A percentile compares a stretch with the other conserved stretches of the same genome.
Conservation (phyloP, 345 rosid species). For the Pelargonium nanum region DNA sequence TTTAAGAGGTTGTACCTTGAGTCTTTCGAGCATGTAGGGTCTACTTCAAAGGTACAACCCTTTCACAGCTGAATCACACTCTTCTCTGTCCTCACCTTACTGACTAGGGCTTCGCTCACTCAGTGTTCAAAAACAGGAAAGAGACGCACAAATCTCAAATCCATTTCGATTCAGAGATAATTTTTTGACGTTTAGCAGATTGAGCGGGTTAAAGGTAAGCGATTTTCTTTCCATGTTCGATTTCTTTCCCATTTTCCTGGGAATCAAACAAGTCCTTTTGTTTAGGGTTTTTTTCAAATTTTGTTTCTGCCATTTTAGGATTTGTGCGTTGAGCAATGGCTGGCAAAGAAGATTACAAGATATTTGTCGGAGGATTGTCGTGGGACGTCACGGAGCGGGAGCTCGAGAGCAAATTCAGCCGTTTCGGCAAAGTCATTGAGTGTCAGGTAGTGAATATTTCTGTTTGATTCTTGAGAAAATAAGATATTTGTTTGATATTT, state of each 20-base stretch:
- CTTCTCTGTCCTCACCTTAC: no score
- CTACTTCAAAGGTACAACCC: no score
- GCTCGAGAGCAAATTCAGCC: conserved; percentile 68
- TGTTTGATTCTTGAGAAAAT: background rate
- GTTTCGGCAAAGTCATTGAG: conserved; percentile 77
- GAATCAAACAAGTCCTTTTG: no score
- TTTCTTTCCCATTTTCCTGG: background rate
- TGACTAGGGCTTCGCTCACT: no score
- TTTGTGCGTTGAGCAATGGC: conserved; percentile 40
- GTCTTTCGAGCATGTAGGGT: no score
- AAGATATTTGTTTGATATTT: background rate
- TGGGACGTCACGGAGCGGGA: conserved; percentile 78
- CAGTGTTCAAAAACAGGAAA: no score
- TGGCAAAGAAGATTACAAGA: conserved; percentile 65
- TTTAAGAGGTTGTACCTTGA: no score
- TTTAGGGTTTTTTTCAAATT: background rate
- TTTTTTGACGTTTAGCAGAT: background rate
- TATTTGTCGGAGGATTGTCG: conserved; percentile 87
- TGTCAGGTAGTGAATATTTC: conserved; percentile 47
- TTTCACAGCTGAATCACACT: no score
- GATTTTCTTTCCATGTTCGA: background rate
- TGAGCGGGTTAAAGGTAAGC: background rate
- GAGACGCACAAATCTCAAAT: no score
- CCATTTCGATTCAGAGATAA: background rate
- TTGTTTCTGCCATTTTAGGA: conserved; percentile 4